These are phyloP conservation scores for Moelleriella libera DNA, from an alignment of 2,329 filamentous ascomycete species.

Conservation along the genomic window DNA sequence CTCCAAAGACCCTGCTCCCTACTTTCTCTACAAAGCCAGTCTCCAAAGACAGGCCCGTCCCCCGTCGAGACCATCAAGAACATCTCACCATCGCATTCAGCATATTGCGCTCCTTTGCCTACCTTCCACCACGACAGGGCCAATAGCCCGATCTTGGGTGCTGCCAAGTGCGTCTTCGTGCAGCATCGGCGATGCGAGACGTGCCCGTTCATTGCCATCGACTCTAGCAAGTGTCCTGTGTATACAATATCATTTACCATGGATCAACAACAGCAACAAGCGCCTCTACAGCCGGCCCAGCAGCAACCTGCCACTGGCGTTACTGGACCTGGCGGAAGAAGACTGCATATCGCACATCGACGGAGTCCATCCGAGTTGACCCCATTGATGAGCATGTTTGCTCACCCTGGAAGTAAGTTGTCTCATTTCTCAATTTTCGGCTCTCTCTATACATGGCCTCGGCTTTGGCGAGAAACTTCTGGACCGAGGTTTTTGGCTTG, in stretches of 20 bases:
- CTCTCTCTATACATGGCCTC: background rate
- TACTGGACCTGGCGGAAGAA: conserved; percentile 67
- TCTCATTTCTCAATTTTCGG: conserved; percentile 3
- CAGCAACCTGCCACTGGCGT: conserved; percentile 41
- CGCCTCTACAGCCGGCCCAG: conserved; percentile 29
- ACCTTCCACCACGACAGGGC: background rate
- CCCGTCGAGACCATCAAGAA: background rate
- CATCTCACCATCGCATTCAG: background rate
- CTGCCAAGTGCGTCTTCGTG: too few relatives aligned
- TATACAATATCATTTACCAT: conserved; percentile 40
- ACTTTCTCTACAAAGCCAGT: background rate
- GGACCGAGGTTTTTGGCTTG: too few relatives aligned
- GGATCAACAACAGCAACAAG: conserved; percentile 45
- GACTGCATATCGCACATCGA: conserved; percentile 93
- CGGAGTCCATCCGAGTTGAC: conserved; percentile 95
- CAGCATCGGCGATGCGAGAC: conserved; percentile 20
- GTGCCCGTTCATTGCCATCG: conserved; percentile 16
- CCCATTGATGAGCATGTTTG: conserved; percentile 88
- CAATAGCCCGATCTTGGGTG: background rate
- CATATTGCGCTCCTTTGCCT: background rate
- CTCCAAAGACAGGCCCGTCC: background rate
- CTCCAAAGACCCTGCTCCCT: background rate
- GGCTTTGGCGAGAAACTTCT: background rate
- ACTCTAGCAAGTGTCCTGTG: conserved; percentile 9
- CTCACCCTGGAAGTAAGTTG: conserved; percentile 48